Evolutionary conservation across 768 basidiomycete species (phyloP), one percentile per base, ranked within the genome.

Genomic region (Agaricus sinodeliciosus): DNA sequence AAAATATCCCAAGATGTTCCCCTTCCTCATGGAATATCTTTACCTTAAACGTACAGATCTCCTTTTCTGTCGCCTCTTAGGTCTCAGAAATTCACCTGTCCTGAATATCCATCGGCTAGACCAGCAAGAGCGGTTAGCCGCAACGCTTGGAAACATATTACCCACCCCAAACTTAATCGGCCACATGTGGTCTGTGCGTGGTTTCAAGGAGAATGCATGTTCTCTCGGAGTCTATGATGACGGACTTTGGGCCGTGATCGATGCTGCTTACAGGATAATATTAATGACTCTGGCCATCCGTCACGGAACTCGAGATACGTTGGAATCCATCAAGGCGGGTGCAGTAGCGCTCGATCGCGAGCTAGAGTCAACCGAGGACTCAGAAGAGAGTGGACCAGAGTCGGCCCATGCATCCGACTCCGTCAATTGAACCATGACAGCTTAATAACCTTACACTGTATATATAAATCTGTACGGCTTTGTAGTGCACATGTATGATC

Each of bases 151-250:
- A 3, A 55, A 58, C 60, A 75, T 70, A 22, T 79, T 69, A 60
- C 72, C 74, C 35, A 51, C 69, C 35, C 71, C 69, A 26, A 75
- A 72, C 12, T 70, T 89, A 7, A 65, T 84, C 43, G 67, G 70
- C 36, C 72, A 77, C 49, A 68, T 76, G 4, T 65, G 70, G 48
- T 67, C 62, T 34, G 75, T 88, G 35, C 76, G 82, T 51, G 87
- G 83, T 6, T 64, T 90, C 28, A 91, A 87, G 85, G 73, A 78
- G 54, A 90, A 90, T 61, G 78, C 76, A 2, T 82, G 80, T 55
- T 77, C 78, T 18, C 72, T 91, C n/a, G 87, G 87, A 3, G 65
- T 90, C 1, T 78, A 75, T 48, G 84, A 89, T 58, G 74, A 78
- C 31, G 70, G 70, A 18, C 67, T 90, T 41, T 91, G 87, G 87